Evolutionary conservation across 192 early-diverging fungal genomes (phyloP).

Genomic region (Umbelopsis sp.): DNA sequence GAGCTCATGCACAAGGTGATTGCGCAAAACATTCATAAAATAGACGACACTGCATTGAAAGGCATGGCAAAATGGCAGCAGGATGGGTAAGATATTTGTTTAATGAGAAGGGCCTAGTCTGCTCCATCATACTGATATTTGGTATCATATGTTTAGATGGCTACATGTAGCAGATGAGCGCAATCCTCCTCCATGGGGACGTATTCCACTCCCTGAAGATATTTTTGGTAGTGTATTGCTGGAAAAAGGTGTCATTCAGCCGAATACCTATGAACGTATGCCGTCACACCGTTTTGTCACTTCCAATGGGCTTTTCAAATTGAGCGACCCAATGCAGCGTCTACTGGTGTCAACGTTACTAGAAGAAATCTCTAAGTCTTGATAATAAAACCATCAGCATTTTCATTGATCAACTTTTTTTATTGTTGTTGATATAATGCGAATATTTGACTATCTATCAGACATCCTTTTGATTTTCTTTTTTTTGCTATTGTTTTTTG

Average conservation of each 20-base stretch:
- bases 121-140: neutral
- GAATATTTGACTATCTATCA: too few species aligned
- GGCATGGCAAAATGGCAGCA: slow-evolving; percentile 43
- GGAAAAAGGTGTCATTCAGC: slow-evolving; percentile 48
- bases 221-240: slow-evolving; percentile 64
- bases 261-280: slow-evolving; percentile 57
- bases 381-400: slow-evolving; percentile 15
- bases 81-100: slow-evolving; percentile 30
- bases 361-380: slow-evolving; percentile 13
- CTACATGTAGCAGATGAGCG: slow-evolving; percentile 44
- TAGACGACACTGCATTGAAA: slow-evolving; percentile 37
- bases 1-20: slow-evolving; percentile 33
- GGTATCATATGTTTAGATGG: slow-evolving; percentile 27
- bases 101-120: neutral
- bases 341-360: slow-evolving; percentile 32
- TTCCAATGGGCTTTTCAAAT: slow-evolving; percentile 51
- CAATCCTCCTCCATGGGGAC: slow-evolving; percentile 43
- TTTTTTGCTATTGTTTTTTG: slow-evolving; percentile 3
- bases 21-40: slow-evolving; percentile 29
- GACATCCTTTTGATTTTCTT: neutral
- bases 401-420: neutral
- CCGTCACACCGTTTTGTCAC: slow-evolving; percentile 60
- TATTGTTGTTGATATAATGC: neutral
- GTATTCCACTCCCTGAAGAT: slow-evolving; percentile 63
- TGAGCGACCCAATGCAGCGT: slow-evolving; percentile 51